These are phyloP conservation scores for Rubus parviflorus DNA, from an alignment of 306 rosid genomes.

Conservation along the genomic window DNA sequence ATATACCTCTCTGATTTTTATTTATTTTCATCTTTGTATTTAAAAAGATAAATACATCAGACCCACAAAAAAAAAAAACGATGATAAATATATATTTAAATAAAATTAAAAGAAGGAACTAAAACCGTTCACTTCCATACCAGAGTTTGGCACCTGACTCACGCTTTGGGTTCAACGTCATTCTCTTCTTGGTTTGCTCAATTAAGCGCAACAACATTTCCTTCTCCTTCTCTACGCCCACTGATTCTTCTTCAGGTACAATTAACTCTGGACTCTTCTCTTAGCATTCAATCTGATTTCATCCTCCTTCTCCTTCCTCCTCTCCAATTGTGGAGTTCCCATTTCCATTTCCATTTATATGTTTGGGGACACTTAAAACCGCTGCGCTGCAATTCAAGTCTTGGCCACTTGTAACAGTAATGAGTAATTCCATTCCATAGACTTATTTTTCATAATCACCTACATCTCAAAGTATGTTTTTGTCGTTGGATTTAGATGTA, in stretches of 20 bases:
- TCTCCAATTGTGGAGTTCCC: not conserved
- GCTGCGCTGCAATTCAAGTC: no score
- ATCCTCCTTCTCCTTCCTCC: no score
- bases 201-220: not conserved
- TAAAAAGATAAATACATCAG: not conserved
- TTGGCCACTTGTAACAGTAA: no score
- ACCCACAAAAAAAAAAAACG: not conserved
- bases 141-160: not conserved
- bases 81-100: not conserved
- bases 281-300: not conserved
- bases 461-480: not conserved
- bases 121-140: constrained; percentile 5
- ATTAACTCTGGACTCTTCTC: not conserved
- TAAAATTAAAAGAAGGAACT: not conserved
- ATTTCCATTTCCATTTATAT: not conserved
- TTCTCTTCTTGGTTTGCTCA: constrained; percentile 12
- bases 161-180: constrained; percentile 31
- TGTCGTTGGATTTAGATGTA: not conserved
- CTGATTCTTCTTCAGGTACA: constrained; percentile 5
- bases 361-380: no score
- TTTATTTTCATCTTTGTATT: not conserved
- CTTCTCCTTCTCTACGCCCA: not conserved
- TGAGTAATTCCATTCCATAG: no score
- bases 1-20: not conserved
- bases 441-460: not conserved